A percentile compares a stretch with the other conserved stretches of the same genome.
Conservation (phyloP, 768 basidiomycete species). For the Podaxis sp. region DNA sequence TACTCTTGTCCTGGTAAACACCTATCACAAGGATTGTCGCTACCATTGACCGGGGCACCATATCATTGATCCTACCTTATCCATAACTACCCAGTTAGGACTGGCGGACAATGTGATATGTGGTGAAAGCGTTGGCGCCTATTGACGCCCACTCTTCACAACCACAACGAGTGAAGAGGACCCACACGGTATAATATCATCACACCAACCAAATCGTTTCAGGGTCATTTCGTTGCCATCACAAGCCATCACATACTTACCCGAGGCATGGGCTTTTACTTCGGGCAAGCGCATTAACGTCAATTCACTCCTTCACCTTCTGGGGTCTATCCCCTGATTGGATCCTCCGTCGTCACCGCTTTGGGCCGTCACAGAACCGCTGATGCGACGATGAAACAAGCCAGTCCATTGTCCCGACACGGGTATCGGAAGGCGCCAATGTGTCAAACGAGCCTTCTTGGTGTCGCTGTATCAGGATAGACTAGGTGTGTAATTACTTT, state of each 20-base stretch:
- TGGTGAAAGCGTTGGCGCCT: neutral
- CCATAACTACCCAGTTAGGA: neutral
- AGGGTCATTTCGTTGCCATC: neutral
- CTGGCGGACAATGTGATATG: neutral
- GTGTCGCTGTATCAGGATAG: conserved; percentile 1
- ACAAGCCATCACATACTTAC: neutral
- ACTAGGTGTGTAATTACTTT: neutral
- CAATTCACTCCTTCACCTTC: neutral
- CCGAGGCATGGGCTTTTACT: neutral
- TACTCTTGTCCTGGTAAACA: too few relatives aligned
- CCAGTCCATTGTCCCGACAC: neutral
- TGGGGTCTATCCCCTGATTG: neutral
- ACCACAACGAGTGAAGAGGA: neutral
- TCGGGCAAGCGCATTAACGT: neutral
- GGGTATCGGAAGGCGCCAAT: conserved; percentile 2
- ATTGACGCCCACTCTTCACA: conserved; percentile 10
- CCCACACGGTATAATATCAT: conserved; percentile 10
- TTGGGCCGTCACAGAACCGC: conserved; percentile 15
- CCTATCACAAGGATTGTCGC: too few relatives aligned
- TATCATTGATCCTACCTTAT: neutral
- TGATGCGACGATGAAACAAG: conserved; percentile 2
- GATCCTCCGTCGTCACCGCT: neutral
- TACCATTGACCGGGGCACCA: neutral
- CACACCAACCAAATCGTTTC: neutral
- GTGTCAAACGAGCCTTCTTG: neutral